Evolutionary conservation across 805 yeast genomes (phyloP).

Genomic region (Debaryomyces tyrocola): DNA sequence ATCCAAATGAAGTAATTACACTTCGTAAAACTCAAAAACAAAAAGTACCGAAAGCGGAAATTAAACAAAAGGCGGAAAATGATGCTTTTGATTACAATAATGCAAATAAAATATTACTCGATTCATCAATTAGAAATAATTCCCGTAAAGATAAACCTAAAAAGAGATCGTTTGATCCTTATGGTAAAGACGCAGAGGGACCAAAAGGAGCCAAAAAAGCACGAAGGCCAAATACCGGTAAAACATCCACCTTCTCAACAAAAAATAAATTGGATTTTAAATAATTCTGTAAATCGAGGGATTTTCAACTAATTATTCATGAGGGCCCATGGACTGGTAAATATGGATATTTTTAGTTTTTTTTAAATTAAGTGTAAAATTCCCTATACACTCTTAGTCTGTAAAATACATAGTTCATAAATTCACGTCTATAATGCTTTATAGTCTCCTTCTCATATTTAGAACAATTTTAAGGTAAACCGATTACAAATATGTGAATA

Average conservation of each 20-base stretch:
- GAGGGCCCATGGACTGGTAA: too few species aligned
- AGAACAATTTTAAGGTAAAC: too few species aligned
- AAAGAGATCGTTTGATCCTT: conserved; percentile 60
- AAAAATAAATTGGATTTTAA: background rate
- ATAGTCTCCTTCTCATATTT: too few species aligned
- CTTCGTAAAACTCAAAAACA: conserved; percentile 24
- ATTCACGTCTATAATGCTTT: too few species aligned
- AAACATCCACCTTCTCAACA: conserved; percentile 33
- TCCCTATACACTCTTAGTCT: too few species aligned
- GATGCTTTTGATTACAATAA: conserved; percentile 45
- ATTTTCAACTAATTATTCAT: too few species aligned
- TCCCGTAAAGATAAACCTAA: conserved; percentile 25
- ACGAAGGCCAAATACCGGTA: conserved; percentile 37
- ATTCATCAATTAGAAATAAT: conserved; percentile 11
- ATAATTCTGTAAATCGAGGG: too few species aligned
- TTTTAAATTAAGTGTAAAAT: too few species aligned
- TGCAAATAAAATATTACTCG: conserved; percentile 42
- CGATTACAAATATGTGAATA: too few species aligned
- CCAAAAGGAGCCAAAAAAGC: conserved; percentile 53
- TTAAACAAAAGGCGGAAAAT: conserved; percentile 6
- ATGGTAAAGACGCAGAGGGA: conserved; percentile 47
- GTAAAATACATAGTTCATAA: too few species aligned
- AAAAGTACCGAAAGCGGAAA: conserved; percentile 9
- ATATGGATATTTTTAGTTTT: too few species aligned
- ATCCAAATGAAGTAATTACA: conserved; percentile 41